phyloP scores from a whole-genome alignment of 352 stramenopile species.

The Phytophthora uliginosa region DNA sequence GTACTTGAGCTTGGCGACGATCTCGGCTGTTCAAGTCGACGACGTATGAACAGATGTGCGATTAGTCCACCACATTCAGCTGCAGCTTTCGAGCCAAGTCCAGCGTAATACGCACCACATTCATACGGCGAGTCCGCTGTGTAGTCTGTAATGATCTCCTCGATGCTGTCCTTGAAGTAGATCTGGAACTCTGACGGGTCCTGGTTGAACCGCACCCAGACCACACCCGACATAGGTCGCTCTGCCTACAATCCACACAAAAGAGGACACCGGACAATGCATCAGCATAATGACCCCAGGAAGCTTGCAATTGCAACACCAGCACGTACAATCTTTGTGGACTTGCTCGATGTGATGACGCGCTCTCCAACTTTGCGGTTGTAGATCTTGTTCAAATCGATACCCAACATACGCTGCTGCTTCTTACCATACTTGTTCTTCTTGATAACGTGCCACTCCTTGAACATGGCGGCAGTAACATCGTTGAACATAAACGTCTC shows the following conservation, averaged over 20 bases:
- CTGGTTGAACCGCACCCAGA: conserved; percentile 89
- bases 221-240: conserved; percentile 86
- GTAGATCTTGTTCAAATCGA: conserved; percentile 92
- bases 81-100: not conserved
- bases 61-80: conserved; percentile 9
- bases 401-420: conserved; percentile 89
- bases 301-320: not conserved
- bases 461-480: conserved; percentile 91
- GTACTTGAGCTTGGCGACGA: conserved; percentile 93
- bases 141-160: conserved; percentile 92
- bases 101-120: conserved; percentile 66
- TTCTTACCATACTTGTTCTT: conserved; percentile 94
- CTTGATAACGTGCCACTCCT: conserved; percentile 93
- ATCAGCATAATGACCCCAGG: not conserved
- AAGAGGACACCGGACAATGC: not conserved
- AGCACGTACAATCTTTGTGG: conserved; percentile 89
- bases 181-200: conserved; percentile 91
- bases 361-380: conserved; percentile 92
- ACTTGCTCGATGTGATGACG: conserved; percentile 91
- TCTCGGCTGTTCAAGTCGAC: conserved; percentile 68
- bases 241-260: conserved; percentile 60
- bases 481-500: conserved; percentile 95
- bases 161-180: conserved; percentile 91
- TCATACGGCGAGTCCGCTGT: conserved; percentile 88
- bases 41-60: conserved; percentile 19